Conservation (phyloP, 2,329 filamentous ascomycete species). For the Trematosphaeria pertusa region DNA sequence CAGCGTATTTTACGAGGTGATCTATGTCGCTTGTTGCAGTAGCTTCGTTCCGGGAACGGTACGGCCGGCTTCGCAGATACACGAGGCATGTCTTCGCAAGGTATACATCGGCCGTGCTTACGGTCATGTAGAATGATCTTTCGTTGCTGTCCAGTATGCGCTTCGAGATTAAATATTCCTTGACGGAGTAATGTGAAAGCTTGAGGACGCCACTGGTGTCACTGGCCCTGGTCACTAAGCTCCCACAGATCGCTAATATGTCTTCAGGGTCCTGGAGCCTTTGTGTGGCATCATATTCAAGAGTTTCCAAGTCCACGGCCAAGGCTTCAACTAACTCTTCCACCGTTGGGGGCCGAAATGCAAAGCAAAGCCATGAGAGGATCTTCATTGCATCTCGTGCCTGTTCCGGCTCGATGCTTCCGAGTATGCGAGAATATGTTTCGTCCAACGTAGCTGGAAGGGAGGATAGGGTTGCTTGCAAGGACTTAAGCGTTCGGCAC, state of each 20-base stretch:
- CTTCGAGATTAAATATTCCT: slow-evolving; percentile 13
- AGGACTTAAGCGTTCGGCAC: slow-evolving; percentile 1
- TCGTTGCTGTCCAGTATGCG: slow-evolving; percentile 6
- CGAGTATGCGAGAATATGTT: slow-evolving; percentile 10
- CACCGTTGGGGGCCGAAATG: neutral
- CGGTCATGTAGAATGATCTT: neutral
- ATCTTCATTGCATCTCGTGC: slow-evolving; percentile 1
- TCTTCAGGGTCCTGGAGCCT: slow-evolving; percentile 11
- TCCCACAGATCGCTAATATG: slow-evolving; percentile 12
- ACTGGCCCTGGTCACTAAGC: slow-evolving; percentile 3
- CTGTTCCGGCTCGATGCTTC: slow-evolving; percentile 2
- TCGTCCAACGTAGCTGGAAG: slow-evolving; percentile 11
- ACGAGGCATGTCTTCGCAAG: slow-evolving; percentile 11
- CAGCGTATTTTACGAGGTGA: neutral
- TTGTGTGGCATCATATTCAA: slow-evolving; percentile 6
- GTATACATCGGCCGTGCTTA: neutral
- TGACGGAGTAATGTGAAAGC: slow-evolving; percentile 13
- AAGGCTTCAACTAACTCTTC: slow-evolving; percentile 9
- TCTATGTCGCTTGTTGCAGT: neutral
- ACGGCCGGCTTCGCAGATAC: slow-evolving; percentile 1
- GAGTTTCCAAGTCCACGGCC: slow-evolving; percentile 6
- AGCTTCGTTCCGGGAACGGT: neutral
- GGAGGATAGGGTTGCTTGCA: slow-evolving; percentile 3
- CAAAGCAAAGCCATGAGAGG: slow-evolving; percentile 9
- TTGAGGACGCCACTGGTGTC: slow-evolving; percentile 2